These are phyloP conservation scores for Spathaspora jeffriesii DNA, from an alignment of 1,139 yeast species.

Conservation along the genomic window DNA sequence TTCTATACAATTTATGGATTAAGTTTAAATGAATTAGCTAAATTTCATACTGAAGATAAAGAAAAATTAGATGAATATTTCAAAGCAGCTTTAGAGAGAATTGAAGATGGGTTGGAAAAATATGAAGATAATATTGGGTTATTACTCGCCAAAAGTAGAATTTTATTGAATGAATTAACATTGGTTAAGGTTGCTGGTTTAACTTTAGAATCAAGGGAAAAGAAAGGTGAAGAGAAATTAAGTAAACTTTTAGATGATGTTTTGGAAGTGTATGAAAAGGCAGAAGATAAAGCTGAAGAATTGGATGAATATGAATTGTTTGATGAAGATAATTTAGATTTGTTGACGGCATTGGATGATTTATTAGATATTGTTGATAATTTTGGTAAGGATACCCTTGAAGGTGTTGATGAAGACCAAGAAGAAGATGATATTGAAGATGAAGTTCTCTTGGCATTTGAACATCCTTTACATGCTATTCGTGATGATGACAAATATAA, in stretches of 20 bases:
- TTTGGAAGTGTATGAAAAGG: slow-evolving; percentile 43
- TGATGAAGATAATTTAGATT: slow-evolving; percentile 44
- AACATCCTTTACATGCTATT: slow-evolving; percentile 57
- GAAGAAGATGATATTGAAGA: slow-evolving; percentile 28
- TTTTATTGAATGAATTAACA: slow-evolving; percentile 59
- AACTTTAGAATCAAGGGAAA: slow-evolving; percentile 33
- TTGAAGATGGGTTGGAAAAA: slow-evolving; percentile 56
- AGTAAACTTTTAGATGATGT: slow-evolving; percentile 42
- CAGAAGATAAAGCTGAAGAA: slow-evolving; percentile 34
- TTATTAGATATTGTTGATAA: slow-evolving; percentile 64
- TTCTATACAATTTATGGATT: slow-evolving; percentile 77
- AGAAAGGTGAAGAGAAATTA: slow-evolving; percentile 28
- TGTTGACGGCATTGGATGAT: slow-evolving; percentile 61
- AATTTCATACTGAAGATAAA: slow-evolving; percentile 44
- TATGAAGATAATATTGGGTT: slow-evolving; percentile 47
- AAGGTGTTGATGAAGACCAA: slow-evolving; percentile 30
- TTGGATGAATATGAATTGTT: slow-evolving; percentile 26
- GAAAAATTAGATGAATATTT: slow-evolving; percentile 54
- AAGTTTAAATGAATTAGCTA: slow-evolving; percentile 69
- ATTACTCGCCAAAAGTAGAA: slow-evolving; percentile 54
- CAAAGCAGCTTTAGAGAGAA: slow-evolving; percentile 71
- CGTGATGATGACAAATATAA: slow-evolving; percentile 37
- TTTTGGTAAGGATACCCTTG: slow-evolving; percentile 48
- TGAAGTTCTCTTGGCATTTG: slow-evolving; percentile 35
- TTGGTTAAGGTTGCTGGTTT: slow-evolving; percentile 55